Evolutionary conservation across 1,139 yeast species (phyloP).

Genomic region (Arxiozyma slooffiae): DNA sequence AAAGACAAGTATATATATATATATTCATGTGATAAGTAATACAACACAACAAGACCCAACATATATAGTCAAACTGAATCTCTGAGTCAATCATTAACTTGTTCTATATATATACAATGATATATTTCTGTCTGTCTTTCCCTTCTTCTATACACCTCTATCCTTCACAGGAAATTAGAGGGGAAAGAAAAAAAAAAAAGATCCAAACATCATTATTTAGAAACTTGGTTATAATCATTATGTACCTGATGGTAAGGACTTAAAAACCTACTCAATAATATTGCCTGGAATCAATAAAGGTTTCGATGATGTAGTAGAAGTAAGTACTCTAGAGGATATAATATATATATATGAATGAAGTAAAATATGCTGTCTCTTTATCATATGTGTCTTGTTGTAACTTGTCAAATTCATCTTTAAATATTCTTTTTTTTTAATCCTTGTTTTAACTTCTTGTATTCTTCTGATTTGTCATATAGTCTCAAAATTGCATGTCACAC

Average conservation of each 20-base stretch:
- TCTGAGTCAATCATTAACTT: no score
- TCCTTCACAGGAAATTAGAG: no score
- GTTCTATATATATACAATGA: no score
- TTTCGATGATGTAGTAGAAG: slow-evolving; percentile 1
- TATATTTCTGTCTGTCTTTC: background rate
- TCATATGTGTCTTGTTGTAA: slow-evolving; percentile 78
- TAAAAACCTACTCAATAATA: slow-evolving; percentile 83
- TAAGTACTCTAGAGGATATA: slow-evolving; percentile 16
- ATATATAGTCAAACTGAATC: no score
- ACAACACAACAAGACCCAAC: no score
- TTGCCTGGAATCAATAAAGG: slow-evolving; percentile 42
- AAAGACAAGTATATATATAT: no score
- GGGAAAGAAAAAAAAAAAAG: slow-evolving; percentile 43
- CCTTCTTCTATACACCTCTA: no score
- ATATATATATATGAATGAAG: slow-evolving; percentile 35
- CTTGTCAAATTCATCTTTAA: slow-evolving; percentile 51
- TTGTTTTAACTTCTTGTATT: slow-evolving; percentile 39
- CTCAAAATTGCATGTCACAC: background rate
- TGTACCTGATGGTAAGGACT: slow-evolving; percentile 43
- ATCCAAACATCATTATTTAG: slow-evolving; percentile 64
- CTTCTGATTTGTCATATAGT: slow-evolving; percentile 33
- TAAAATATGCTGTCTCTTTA: slow-evolving; percentile 69
- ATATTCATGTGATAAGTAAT: no score
- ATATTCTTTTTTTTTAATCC: slow-evolving; percentile 50
- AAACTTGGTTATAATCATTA: slow-evolving; percentile 28